Evolutionary conservation across 2,329 filamentous ascomycete genomes (phyloP).

Genomic region (Nemania abortiva): DNA sequence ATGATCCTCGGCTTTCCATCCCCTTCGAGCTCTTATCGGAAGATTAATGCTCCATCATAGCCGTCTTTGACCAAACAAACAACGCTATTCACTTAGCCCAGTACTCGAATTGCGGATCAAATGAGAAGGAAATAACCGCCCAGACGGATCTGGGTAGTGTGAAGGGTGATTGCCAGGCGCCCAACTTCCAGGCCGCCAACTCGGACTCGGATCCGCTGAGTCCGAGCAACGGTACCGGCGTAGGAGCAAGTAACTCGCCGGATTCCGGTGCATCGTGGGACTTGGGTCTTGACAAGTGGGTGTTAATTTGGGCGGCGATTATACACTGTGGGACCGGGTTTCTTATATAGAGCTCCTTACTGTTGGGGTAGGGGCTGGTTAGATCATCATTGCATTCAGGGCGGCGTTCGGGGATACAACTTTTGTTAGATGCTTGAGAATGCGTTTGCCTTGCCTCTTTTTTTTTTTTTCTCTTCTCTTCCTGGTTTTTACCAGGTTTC

Average conservation of each 20-base stretch:
- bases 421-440: neutral
- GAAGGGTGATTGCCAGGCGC: conserved; percentile 46
- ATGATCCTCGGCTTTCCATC: neutral
- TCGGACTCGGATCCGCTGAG: conserved; percentile 28
- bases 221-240: conserved; percentile 10
- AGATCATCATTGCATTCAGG: conserved; percentile 7
- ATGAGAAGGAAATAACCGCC: conserved; percentile 56
- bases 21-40: neutral
- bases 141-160: conserved; percentile 47
- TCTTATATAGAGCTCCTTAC: conserved; percentile 2
- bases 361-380: neutral
- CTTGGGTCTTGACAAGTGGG: conserved; percentile 3
- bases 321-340: neutral
- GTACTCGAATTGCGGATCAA: conserved; percentile 64
- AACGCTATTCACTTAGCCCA: conserved; percentile 63
- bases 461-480: neutral
- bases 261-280: conserved; percentile 14
- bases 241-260: conserved; percentile 11
- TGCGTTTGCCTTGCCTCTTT: neutral
- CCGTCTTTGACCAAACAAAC: conserved; percentile 65
- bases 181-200: conserved; percentile 33
- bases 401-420: conserved; percentile 19
- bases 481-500: no score
- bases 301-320: conserved; percentile 16
- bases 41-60: conserved; percentile 46